Conservation (phyloP, 345 rosid species). For the Eucalyptus virginea region DNA sequence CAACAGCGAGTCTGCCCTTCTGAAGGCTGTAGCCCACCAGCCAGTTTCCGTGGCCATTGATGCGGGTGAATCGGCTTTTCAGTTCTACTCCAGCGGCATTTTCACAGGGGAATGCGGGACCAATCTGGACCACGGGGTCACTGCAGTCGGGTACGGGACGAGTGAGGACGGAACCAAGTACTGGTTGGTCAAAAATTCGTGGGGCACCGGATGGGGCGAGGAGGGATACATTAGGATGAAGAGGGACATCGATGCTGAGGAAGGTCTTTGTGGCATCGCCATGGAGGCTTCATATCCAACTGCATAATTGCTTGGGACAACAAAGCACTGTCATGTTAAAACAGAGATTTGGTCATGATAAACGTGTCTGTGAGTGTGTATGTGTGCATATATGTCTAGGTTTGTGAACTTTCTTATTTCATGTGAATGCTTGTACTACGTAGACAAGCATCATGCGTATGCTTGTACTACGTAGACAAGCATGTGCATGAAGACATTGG, state of each 20-base stretch:
- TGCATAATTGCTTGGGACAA: background rate
- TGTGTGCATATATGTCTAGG: background rate
- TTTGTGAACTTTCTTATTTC: background rate
- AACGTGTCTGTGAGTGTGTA: background rate
- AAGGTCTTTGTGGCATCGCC: conserved; percentile 11
- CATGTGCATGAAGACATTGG: background rate
- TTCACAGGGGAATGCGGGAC: background rate
- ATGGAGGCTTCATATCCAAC: conserved; percentile 2
- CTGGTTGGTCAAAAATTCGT: conserved; percentile 13
- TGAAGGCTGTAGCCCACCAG: background rate
- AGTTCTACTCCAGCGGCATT: background rate
- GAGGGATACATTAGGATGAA: conserved; percentile 10
- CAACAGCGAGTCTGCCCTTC: background rate
- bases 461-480: background rate
- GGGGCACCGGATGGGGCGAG: conserved; percentile 9
- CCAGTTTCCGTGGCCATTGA: conserved; percentile 7
- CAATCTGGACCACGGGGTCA: background rate
- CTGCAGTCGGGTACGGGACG: background rate
- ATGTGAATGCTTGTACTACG: background rate
- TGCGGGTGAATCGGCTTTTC: background rate
- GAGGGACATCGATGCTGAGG: background rate
- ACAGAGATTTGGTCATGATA: background rate
- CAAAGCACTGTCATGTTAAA: background rate
- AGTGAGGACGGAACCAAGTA: background rate
- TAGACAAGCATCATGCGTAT: background rate